These are phyloP conservation scores for Thoreauomyces humboldtii DNA, from an alignment of 192 early-diverging fungal genomes.

Conservation along the genomic window DNA sequence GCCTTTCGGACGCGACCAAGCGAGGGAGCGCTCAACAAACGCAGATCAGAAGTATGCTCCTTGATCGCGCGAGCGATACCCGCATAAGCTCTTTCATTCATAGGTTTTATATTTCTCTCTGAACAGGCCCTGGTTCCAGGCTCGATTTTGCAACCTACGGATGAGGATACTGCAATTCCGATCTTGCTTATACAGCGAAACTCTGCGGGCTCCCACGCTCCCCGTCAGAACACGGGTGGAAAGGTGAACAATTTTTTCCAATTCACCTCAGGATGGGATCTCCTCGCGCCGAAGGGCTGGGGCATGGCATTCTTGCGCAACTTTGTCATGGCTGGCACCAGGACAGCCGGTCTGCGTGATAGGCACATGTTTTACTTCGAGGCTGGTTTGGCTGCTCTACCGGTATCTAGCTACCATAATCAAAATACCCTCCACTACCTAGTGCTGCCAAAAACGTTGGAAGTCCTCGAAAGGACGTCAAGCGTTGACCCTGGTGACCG, in stretches of 20 bases:
- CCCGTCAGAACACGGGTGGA: too few relatives aligned
- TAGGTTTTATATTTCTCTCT: too few relatives aligned
- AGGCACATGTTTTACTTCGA: conserved; percentile 72
- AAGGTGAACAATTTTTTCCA: too few relatives aligned
- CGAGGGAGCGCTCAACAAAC: conserved; percentile 23
- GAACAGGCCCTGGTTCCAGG: conserved; percentile 83
- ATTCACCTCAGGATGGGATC: conserved; percentile 85
- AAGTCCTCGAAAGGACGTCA: too few relatives aligned
- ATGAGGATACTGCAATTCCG: conserved; percentile 68
- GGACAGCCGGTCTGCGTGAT: conserved; percentile 72
- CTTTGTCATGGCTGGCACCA: conserved; percentile 82
- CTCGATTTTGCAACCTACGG: conserved; percentile 50
- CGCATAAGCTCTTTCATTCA: too few relatives aligned
- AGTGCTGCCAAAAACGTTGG: too few relatives aligned
- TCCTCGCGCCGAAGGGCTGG: conserved; percentile 75
- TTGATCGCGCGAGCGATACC: too few relatives aligned
- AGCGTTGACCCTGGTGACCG: background rate
- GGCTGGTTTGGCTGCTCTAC: conserved; percentile 60
- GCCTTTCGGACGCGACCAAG: conserved; percentile 5
- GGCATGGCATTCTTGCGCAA: conserved; percentile 86
- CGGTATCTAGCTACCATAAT: too few relatives aligned
- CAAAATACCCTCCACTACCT: too few relatives aligned
- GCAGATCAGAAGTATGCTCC: conserved; percentile 9
- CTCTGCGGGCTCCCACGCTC: too few relatives aligned
- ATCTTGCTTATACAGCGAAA: conserved; percentile 80